phyloP scores from a whole-genome alignment of 1,284 basidiomycete genomes.

The Austroboletus rostrupii region DNA sequence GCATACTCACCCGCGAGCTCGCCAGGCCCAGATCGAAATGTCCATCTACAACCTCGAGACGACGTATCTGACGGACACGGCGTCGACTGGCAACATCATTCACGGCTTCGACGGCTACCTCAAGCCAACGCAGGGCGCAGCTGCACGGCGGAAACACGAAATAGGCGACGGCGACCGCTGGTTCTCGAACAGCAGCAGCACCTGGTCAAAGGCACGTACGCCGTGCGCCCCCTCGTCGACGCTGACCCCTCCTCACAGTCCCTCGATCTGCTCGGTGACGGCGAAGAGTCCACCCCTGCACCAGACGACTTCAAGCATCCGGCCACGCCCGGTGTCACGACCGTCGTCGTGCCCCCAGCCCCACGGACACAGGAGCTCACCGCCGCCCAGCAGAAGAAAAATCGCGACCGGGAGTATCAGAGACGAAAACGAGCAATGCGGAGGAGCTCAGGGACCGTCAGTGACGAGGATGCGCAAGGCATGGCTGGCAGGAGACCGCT shows the following conservation, averaged over 20 bases:
- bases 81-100: slow-evolving; percentile 77
- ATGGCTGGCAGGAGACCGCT: slow-evolving; percentile 48
- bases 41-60: slow-evolving; percentile 74
- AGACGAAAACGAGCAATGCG: slow-evolving; percentile 65
- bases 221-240: slow-evolving; percentile 1
- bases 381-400: slow-evolving; percentile 69
- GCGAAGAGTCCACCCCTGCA: slow-evolving; percentile 57
- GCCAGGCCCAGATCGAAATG: slow-evolving; percentile 64
- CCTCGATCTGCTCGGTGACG: slow-evolving; percentile 67
- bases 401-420: slow-evolving; percentile 71
- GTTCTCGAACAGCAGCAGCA: slow-evolving; percentile 74
- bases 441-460: slow-evolving; percentile 55
- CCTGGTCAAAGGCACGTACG: slow-evolving; percentile 59
- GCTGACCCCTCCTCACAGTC: slow-evolving; percentile 42
- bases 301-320: slow-evolving; percentile 57
- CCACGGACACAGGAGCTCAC: slow-evolving; percentile 59
- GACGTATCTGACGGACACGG: slow-evolving; percentile 69
- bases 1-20: neutral
- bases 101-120: slow-evolving; percentile 80
- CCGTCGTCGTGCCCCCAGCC: slow-evolving; percentile 70
- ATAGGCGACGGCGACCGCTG: slow-evolving; percentile 71
- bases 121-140: slow-evolving; percentile 59
- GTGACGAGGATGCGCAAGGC: slow-evolving; percentile 63
- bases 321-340: slow-evolving; percentile 63
- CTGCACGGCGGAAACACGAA: slow-evolving; percentile 65